Conservation (phyloP, 2,329 filamentous ascomycete genomes). For the Xylaria digitata region DNA sequence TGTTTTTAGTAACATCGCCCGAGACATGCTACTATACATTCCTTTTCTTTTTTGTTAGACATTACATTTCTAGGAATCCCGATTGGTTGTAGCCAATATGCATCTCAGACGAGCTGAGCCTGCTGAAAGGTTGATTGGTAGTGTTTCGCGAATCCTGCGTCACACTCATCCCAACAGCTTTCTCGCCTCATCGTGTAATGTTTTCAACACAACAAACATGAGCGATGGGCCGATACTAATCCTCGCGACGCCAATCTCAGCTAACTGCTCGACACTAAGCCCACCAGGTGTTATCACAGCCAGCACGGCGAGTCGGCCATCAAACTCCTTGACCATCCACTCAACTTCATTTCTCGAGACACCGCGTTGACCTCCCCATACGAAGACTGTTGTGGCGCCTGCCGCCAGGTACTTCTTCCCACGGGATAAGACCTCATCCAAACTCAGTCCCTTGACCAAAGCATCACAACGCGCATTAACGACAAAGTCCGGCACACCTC, state of each 20-base stretch:
- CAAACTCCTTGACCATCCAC: conserved; percentile 54
- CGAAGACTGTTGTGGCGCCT: conserved; percentile 64
- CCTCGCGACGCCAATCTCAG: conserved; percentile 57
- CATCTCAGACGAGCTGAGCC: neutral
- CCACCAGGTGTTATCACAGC: conserved; percentile 45
- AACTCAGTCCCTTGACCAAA: conserved; percentile 44
- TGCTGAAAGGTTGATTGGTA: neutral
- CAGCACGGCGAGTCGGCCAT: conserved; percentile 52
- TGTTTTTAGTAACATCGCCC: no score
- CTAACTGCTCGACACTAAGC: conserved; percentile 49
- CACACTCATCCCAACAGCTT: conserved; percentile 19
- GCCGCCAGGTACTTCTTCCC: conserved; percentile 62
- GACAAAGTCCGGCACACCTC: conserved; percentile 60
- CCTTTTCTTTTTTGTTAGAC: neutral
- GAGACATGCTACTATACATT: neutral
- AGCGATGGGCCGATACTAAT: conserved; percentile 57
- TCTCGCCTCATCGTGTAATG: conserved; percentile 22
- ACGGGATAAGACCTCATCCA: conserved; percentile 55
- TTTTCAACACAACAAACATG: conserved; percentile 21
- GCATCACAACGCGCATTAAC: conserved; percentile 64
- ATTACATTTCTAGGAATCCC: neutral
- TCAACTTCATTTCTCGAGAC: conserved; percentile 53
- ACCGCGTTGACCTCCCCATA: conserved; percentile 55
- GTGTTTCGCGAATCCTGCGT: neutral
- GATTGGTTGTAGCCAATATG: neutral